A percentile compares a stretch with the other conserved stretches of the same genome.
phyloP scores from a whole-genome alignment of 768 basidiomycete species.

The Tricholoma bakamatsutake region DNA sequence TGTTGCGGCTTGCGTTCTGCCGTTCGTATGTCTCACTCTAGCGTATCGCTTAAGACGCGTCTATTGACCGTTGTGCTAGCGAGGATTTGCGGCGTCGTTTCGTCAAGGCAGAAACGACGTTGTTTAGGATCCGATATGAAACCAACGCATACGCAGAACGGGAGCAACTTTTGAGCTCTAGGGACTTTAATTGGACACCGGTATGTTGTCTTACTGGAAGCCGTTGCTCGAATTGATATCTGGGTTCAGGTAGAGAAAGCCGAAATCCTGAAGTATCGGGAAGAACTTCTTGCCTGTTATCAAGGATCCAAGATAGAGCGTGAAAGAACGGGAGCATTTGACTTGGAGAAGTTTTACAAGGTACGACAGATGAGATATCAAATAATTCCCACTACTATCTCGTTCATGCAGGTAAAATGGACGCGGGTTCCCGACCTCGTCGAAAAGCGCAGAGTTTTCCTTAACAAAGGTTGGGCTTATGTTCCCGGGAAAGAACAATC shows the following conservation, averaged over 20 bases:
- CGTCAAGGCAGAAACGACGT: constrained; percentile 78
- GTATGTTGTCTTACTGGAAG: constrained; percentile 30
- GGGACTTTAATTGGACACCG: constrained; percentile 59
- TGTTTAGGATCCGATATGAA: constrained; percentile 83
- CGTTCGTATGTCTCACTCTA: constrained; percentile 65
- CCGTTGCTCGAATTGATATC: not conserved
- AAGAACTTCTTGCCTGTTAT: constrained; percentile 46
- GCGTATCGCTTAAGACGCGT: not conserved
- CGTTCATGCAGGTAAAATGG: constrained; percentile 79
- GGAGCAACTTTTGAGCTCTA: constrained; percentile 55
- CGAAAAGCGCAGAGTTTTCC: constrained; percentile 69
- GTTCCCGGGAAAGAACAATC: constrained; percentile 74
- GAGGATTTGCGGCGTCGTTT: constrained; percentile 89
- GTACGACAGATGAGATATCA: constrained; percentile 29
- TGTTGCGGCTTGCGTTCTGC: constrained; percentile 91
- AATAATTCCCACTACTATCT: not conserved
- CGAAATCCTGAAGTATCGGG: constrained; percentile 47
- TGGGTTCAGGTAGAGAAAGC: constrained; percentile 39
- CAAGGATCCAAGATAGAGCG: constrained; percentile 29
- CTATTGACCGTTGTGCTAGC: constrained; percentile 31
- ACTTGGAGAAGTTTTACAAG: constrained; percentile 70
- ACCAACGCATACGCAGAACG: constrained; percentile 51
- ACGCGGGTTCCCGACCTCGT: constrained; percentile 92
- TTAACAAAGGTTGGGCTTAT: constrained; percentile 83
- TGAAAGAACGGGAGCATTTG: constrained; percentile 29